Base-by-base conservation (phyloP, 345 rosid species). In the Xanthoceras sorbifolium region DNA sequence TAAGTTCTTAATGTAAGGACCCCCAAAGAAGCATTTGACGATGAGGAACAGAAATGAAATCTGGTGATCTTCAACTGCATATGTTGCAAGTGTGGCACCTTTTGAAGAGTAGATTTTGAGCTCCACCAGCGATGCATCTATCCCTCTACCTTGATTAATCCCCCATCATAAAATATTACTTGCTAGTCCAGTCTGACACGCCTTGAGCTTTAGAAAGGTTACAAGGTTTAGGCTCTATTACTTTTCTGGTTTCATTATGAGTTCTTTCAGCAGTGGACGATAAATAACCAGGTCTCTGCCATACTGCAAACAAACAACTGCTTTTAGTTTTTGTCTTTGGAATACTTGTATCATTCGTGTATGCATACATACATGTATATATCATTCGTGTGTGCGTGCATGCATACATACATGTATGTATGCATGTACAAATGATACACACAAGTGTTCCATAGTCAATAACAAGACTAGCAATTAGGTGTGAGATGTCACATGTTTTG, bases 231-330 rank as follows among this genome's bases (percentile, higher is more conserved):
- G 69, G 34, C 71, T 44, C 74, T n/a, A 1, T 17, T 32, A 66
- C 46, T 44, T 9, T 11, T 28, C 59, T 73, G 28, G 28, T 32
- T 44, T 8, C 32, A 42, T 9, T 25, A 18, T 26, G 55, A 40
- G 9, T 25, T 28, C 26, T 73, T 26, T 28, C 36, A 10, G 76
- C 29, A 0, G 11, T 44, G 0, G 29, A 44, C n/a, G 28, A 28
- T 61, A 73, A 20, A 28, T 73, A 67, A 29, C n/a, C 5, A 3
- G 62, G 14, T 73, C 69, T 46, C 28, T 40, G 46, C 22, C 69
- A 55, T 18, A 71, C 82, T 75, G 68, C 72, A 70, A 76, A 64
- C 14, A 23, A 63, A 20, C 48, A 74, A 42, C 57, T 34, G 29
- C 26, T 26, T 25, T 60, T 36, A 40, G 18, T 12, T 34, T 61